Conservation (phyloP, 2,329 filamentous ascomycete species). For the Colletotrichum filicis region DNA sequence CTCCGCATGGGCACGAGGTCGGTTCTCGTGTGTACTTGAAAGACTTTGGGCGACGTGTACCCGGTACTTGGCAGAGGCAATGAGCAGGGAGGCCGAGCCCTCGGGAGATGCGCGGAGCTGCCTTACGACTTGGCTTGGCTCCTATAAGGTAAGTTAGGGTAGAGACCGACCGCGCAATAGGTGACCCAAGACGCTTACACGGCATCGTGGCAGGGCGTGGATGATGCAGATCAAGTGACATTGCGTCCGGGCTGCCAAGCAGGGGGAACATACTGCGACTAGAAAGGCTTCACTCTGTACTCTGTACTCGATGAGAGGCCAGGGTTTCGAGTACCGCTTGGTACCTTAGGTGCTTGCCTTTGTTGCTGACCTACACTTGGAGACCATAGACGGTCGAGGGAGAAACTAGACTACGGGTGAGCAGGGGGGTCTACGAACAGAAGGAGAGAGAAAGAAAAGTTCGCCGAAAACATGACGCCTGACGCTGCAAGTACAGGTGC, state of each 20-base stretch:
- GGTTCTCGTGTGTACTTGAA: background rate
- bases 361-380: background rate
- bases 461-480: constrained; percentile 4
- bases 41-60: constrained; percentile 1
- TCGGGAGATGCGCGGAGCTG: background rate
- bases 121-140: background rate
- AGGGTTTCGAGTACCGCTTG: background rate
- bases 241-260: background rate
- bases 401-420: background rate
- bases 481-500: background rate
- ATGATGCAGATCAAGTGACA: constrained; percentile 2
- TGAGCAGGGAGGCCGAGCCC: background rate
- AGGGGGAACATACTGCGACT: too few species aligned
- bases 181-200: constrained; percentile 20
- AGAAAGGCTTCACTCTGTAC: background rate
- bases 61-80: constrained; percentile 20
- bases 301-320: background rate
- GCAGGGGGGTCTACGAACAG: background rate
- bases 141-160: background rate
- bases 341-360: background rate
- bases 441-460: background rate
- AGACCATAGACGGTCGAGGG: background rate
- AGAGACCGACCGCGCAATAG: background rate
- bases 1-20: constrained; percentile 4
- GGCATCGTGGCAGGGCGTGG: background rate